A percentile compares a stretch with the other conserved stretches of the same genome.
Evolutionary conservation across 768 basidiomycete species (phyloP).

Genomic region (Candolleomyces eurysporus): DNA sequence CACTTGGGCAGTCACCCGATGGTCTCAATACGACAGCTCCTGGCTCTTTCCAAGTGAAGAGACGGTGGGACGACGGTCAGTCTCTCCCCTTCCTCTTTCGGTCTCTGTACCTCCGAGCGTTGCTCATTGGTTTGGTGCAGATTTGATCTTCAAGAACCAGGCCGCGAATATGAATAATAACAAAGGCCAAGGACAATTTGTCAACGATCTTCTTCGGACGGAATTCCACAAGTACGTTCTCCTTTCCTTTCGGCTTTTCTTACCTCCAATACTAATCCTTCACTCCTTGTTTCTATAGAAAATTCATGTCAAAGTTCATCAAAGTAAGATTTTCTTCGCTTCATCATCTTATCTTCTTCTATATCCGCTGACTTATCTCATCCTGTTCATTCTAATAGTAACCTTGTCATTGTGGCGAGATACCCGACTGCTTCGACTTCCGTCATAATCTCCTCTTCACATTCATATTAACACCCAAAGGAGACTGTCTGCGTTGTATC

Average conservation of each 20-base stretch:
- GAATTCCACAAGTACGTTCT: conserved; percentile 84
- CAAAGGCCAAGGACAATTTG: conserved; percentile 75
- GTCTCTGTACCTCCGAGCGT: neutral
- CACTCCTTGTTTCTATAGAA: conserved; percentile 41
- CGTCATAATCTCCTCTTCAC: neutral
- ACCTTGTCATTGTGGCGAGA: neutral
- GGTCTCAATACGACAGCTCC: conserved; percentile 73
- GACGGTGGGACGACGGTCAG: conserved; percentile 93
- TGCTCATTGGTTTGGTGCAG: conserved; percentile 36
- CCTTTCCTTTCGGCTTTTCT: neutral
- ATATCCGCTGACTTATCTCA: neutral
- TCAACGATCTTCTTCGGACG: conserved; percentile 92
- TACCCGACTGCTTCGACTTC: neutral
- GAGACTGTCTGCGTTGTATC: neutral
- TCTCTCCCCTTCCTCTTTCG: conserved; percentile 1
- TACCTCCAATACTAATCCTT: conserved; percentile 3
- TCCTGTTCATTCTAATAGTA: conserved; percentile 5
- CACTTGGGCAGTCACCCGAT: conserved; percentile 71
- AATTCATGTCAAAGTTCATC: conserved; percentile 92
- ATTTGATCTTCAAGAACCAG: conserved; percentile 99
- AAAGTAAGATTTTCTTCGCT: conserved; percentile 45
- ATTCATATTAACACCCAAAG: neutral
- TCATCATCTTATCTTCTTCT: neutral
- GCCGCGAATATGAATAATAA: conserved; percentile 63
- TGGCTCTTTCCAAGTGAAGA: conserved; percentile 87